phyloP scores from a whole-genome alignment of 2,329 filamentous ascomycete genomes.

The Drechmeria coniospora region DNA sequence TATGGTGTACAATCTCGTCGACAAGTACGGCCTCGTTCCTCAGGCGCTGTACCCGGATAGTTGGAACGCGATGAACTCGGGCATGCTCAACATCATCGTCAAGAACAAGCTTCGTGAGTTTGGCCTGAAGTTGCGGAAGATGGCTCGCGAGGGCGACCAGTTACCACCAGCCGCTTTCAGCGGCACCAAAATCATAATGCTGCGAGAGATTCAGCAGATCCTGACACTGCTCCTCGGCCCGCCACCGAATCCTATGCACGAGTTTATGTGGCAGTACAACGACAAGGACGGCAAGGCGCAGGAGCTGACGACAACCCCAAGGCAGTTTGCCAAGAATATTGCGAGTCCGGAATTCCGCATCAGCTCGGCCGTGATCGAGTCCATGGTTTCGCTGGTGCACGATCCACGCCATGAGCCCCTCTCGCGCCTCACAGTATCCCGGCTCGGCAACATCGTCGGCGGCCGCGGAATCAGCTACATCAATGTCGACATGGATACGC shows the following conservation, averaged over 20 bases:
- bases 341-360: slow-evolving; percentile 43
- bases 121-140: slow-evolving; percentile 52
- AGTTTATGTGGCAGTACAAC: slow-evolving; percentile 70
- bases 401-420: slow-evolving; percentile 67
- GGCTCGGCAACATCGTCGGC: slow-evolving; percentile 69
- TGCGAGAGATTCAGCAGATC: slow-evolving; percentile 66
- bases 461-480: slow-evolving; percentile 65
- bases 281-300: slow-evolving; percentile 52
- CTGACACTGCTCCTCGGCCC: slow-evolving; percentile 72
- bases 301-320: slow-evolving; percentile 48
- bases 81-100: slow-evolving; percentile 55
- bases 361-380: slow-evolving; percentile 43
- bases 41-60: slow-evolving; percentile 69
- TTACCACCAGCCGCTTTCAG: slow-evolving; percentile 23
- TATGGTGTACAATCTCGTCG: slow-evolving; percentile 74
- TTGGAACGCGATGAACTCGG: slow-evolving; percentile 60
- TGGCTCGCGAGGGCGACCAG: slow-evolving; percentile 23
- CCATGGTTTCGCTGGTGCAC: slow-evolving; percentile 69
- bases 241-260: slow-evolving; percentile 50
- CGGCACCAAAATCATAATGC: slow-evolving; percentile 53
- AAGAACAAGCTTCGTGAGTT: slow-evolving; percentile 81
- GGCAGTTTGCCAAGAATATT: slow-evolving; percentile 56
- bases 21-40: slow-evolving; percentile 80
- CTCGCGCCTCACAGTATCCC: slow-evolving; percentile 57
- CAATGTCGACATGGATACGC: slow-evolving; percentile 58